Percentiles rank a stretch among this genome's conserved stretches.
These are phyloP conservation scores for Neofusicoccum parvum DNA, from an alignment of 2,329 filamentous ascomycete species.

Conservation along the genomic window DNA sequence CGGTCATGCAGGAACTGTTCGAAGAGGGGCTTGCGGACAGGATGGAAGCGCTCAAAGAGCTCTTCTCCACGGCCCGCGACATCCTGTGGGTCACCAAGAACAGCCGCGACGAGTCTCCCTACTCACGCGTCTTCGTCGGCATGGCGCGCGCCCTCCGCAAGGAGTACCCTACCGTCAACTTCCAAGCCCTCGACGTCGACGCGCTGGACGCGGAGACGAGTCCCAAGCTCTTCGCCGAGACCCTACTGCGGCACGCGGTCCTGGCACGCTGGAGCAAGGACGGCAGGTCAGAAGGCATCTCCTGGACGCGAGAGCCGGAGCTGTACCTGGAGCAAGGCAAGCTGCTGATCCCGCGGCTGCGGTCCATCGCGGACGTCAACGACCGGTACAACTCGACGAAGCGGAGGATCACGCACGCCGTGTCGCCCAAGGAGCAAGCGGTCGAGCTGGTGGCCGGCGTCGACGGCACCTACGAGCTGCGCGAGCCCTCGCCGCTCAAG, in stretches of 20 bases:
- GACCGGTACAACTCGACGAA: background rate
- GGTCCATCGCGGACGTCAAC: background rate
- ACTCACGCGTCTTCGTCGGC: slow-evolving; percentile 17
- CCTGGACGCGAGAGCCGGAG: slow-evolving; percentile 1
- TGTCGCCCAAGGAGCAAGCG: background rate
- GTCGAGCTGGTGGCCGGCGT: background rate
- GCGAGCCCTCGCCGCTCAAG: no score
- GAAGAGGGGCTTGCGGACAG: background rate
- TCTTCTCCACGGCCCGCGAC: background rate
- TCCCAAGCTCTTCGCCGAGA: no score
- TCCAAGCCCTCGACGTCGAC: slow-evolving; percentile 29
- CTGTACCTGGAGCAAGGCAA: background rate
- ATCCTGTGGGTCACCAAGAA: background rate
- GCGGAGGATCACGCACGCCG: no score
- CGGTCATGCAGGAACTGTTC: background rate
- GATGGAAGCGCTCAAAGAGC: background rate
- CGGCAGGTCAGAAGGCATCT: no score
- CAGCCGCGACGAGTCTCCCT: background rate
- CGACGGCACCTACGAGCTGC: no score
- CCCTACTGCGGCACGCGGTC: no score
- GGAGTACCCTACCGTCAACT: slow-evolving; percentile 24
- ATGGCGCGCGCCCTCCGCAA: slow-evolving; percentile 24
- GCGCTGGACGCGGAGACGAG: background rate
- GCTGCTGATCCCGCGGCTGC: background rate
- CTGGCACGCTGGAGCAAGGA: no score